Evolutionary conservation across 1,139 yeast species (phyloP).

Genomic region (Taiozyma onychis): DNA sequence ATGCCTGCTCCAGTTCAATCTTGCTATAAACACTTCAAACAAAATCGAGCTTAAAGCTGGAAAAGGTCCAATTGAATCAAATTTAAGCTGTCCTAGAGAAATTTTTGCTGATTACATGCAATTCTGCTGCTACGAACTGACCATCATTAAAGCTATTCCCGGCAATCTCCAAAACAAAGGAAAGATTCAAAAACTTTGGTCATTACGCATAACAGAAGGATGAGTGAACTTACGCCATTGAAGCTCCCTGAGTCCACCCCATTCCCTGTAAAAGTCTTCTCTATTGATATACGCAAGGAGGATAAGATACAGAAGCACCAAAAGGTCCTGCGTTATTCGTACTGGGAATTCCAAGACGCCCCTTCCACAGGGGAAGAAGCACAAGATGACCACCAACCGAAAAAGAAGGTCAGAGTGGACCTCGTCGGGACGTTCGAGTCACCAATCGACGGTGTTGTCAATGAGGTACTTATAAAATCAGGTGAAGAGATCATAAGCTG

Average conservation of each 20-base stretch:
- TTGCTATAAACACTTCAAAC: background rate
- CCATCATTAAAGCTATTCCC: background rate
- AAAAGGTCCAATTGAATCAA: background rate
- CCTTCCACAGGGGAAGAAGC: conserved; percentile 40
- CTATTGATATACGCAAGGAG: conserved; percentile 39
- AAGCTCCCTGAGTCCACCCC: conserved; percentile 45
- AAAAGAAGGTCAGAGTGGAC: conserved; percentile 45
- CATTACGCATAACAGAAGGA: background rate
- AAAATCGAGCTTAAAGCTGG: background rate
- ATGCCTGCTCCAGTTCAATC: background rate
- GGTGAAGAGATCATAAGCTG: conserved; percentile 58
- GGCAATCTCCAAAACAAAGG: background rate
- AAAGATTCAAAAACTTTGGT: background rate
- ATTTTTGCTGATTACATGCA: background rate
- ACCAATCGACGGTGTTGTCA: conserved; percentile 72
- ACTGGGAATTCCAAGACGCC: conserved; percentile 59
- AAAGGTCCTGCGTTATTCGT: conserved; percentile 45
- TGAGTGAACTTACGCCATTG: conserved; percentile 27
- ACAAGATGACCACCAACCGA: conserved; percentile 19
- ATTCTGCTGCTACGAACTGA: background rate
- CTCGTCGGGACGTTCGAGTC: conserved; percentile 70
- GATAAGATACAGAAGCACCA: conserved; percentile 42
- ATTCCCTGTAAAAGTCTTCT: conserved; percentile 50
- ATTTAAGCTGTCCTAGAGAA: background rate
- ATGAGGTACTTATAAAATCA: conserved; percentile 41